Percentiles rank a stretch among this genome's conserved stretches.
These are phyloP conservation scores for Paecilomyces formosus DNA, from an alignment of 2,329 filamentous ascomycete genomes.

Conservation along the genomic window DNA sequence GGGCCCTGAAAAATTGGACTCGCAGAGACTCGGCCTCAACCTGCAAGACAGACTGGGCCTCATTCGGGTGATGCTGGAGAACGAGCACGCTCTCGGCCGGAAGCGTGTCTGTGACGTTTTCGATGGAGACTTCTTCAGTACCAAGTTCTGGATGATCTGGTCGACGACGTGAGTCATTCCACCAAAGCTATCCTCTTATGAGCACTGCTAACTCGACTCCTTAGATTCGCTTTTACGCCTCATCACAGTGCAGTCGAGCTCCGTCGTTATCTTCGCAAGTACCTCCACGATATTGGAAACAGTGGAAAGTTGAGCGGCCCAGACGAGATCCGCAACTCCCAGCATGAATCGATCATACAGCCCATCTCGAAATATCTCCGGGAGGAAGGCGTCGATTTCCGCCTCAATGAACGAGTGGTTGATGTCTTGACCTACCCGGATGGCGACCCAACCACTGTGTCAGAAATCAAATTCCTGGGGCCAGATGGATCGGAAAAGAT, in stretches of 20 bases:
- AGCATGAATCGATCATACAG: conserved; percentile 17
- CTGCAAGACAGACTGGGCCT: conserved; percentile 12
- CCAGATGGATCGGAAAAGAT: conserved; percentile 13
- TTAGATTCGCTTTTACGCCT: conserved; percentile 13
- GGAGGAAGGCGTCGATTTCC: conserved; percentile 18
- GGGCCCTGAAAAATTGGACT: conserved; percentile 4
- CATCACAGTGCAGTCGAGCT: conserved; percentile 17
- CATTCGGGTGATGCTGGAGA: conserved; percentile 11
- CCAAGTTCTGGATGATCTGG: conserved; percentile 17
- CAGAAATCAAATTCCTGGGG: conserved; percentile 16
- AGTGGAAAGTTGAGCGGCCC: conserved; percentile 13
- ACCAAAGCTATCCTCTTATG: not conserved
- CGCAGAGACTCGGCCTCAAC: conserved; percentile 5
- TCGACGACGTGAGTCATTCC: conserved; percentile 11
- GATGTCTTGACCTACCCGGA: conserved; percentile 13
- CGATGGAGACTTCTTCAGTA: conserved; percentile 11
- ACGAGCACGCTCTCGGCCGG: conserved; percentile 14
- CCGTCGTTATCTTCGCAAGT: conserved; percentile 14
- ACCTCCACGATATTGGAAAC: conserved; percentile 13
- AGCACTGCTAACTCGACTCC: not conserved
- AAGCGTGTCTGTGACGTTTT: conserved; percentile 23
- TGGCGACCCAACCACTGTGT: conserved; percentile 19
- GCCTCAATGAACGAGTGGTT: conserved; percentile 14
- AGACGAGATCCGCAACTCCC: conserved; percentile 16
- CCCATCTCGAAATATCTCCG: conserved; percentile 16